A percentile compares a stretch with the other conserved stretches of the same genome.
Evolutionary conservation across 805 yeast species (phyloP).

Genomic region (Wickerhamiella hasegawae): DNA sequence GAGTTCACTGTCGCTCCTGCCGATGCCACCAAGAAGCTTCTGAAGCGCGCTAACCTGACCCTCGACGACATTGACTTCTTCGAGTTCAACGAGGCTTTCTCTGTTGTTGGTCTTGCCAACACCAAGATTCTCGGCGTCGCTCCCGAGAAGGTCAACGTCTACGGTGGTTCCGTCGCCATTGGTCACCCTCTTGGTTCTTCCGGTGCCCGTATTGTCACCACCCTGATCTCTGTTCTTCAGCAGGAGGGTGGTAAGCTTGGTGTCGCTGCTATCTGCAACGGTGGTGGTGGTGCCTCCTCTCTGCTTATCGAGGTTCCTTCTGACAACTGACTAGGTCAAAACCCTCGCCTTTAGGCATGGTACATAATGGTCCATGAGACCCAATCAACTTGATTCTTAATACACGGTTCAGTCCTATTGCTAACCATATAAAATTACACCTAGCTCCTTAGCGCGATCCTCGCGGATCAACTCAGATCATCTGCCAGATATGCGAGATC

Average conservation of each 20-base stretch:
- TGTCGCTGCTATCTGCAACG: conserved; percentile 93
- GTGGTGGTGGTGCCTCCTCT: conserved; percentile 99
- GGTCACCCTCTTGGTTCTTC: conserved; percentile 96
- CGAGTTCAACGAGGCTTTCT: conserved; percentile 95
- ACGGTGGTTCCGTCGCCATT: conserved; percentile 94
- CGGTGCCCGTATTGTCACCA: conserved; percentile 87
- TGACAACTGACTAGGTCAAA: too few species aligned
- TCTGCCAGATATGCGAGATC: too few species aligned
- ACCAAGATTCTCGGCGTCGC: conserved; percentile 48
- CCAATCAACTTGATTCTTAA: too few species aligned
- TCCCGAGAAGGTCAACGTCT: conserved; percentile 60
- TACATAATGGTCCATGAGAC: too few species aligned
- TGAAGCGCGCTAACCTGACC: conserved; percentile 63
- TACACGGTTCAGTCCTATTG: too few species aligned
- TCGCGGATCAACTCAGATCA: too few species aligned
- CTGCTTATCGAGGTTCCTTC: conserved; percentile 51
- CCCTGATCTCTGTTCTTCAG: conserved; percentile 58
- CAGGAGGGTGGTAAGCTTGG: conserved; percentile 86
- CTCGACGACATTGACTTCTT: conserved; percentile 65
- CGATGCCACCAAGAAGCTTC: conserved; percentile 88
- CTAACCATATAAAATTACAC: too few species aligned
- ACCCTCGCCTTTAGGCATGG: too few species aligned
- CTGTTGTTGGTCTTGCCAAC: conserved; percentile 91
- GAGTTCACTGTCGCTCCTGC: conserved; percentile 96
- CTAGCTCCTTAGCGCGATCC: too few species aligned